A percentile compares a stretch with the other conserved stretches of the same genome.
Evolutionary conservation across 2,329 filamentous ascomycete species (phyloP).

Genomic region (Penicillium aurantiogriseum): DNA sequence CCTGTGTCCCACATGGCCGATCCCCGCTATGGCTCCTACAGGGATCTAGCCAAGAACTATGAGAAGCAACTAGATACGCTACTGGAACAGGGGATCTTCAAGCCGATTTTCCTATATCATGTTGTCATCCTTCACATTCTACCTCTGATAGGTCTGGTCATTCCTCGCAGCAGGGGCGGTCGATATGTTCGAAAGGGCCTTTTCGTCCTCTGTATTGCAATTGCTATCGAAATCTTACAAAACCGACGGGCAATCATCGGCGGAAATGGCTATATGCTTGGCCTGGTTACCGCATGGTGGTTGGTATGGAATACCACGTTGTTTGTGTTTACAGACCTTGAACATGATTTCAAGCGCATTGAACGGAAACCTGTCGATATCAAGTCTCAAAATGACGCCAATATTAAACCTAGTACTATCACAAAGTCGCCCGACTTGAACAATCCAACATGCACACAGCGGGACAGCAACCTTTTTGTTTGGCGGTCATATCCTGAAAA

Average conservation of each 20-base stretch:
- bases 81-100: constrained; percentile 29
- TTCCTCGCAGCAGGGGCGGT: constrained; percentile 46
- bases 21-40: constrained; percentile 27
- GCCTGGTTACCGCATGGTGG: constrained; percentile 55
- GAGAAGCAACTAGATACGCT: constrained; percentile 24
- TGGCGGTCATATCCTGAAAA: constrained; percentile 57
- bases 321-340: constrained; percentile 56
- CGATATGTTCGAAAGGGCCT: constrained; percentile 45
- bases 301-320: constrained; percentile 54
- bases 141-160: constrained; percentile 51
- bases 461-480: constrained; percentile 32
- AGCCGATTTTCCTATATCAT: constrained; percentile 39
- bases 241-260: constrained; percentile 50
- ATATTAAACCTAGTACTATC: not conserved
- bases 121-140: constrained; percentile 31
- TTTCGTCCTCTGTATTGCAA: constrained; percentile 45
- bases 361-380: constrained; percentile 38
- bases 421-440: not conserved
- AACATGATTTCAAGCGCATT: constrained; percentile 56
- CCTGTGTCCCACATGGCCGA: constrained; percentile 27
- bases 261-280: constrained; percentile 55
- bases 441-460: not conserved
- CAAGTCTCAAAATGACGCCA: not conserved
- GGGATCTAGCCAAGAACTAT: constrained; percentile 27
- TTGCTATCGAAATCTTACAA: constrained; percentile 46